A percentile compares a stretch with the other conserved stretches of the same genome.
phyloP scores from a whole-genome alignment of 495 filamentous ascomycete species.

The Lophiostoma macrostomum region DNA sequence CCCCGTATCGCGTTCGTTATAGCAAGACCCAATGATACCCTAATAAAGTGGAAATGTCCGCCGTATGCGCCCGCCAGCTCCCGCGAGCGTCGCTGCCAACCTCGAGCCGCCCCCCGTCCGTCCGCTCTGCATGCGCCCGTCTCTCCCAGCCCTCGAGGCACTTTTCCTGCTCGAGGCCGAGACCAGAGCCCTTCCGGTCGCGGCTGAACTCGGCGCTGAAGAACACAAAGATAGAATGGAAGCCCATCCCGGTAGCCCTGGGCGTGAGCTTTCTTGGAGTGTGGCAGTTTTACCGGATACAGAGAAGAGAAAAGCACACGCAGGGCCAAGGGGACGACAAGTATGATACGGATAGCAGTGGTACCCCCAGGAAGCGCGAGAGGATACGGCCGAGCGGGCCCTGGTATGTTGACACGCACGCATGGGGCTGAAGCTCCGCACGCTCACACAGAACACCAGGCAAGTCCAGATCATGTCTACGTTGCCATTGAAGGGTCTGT shows the following conservation, averaged over 20 bases:
- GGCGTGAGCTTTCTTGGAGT: slow-evolving; percentile 85
- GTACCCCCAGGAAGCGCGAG: slow-evolving; percentile 58
- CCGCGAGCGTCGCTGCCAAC: slow-evolving; percentile 35
- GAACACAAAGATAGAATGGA: slow-evolving; percentile 84
- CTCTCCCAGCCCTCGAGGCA: slow-evolving; percentile 32
- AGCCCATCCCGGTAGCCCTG: slow-evolving; percentile 88
- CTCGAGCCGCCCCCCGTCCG: background rate
- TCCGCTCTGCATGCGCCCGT: slow-evolving; percentile 15
- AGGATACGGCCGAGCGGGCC: slow-evolving; percentile 81
- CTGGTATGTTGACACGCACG: slow-evolving; percentile 56
- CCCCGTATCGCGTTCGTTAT: background rate
- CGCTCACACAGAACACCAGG: slow-evolving; percentile 45
- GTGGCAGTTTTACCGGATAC: slow-evolving; percentile 68
- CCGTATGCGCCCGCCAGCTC: slow-evolving; percentile 46
- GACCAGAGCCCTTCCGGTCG: slow-evolving; percentile 61
- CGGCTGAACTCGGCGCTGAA: slow-evolving; percentile 60
- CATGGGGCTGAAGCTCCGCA: background rate
- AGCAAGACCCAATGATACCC: background rate
- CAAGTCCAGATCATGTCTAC: slow-evolving; percentile 96
- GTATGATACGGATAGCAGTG: slow-evolving; percentile 6
- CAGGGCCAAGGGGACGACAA: slow-evolving; percentile 52
- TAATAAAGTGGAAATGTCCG: slow-evolving; percentile 43
- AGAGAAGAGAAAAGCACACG: slow-evolving; percentile 56
- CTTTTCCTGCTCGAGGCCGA: slow-evolving; percentile 45
- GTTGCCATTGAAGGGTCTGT: slow-evolving; percentile 88